A percentile compares a stretch with the other conserved stretches of the same genome.
Evolutionary conservation across 1,139 yeast genomes (phyloP).

Genomic region (Yamadazyma atlantica): DNA sequence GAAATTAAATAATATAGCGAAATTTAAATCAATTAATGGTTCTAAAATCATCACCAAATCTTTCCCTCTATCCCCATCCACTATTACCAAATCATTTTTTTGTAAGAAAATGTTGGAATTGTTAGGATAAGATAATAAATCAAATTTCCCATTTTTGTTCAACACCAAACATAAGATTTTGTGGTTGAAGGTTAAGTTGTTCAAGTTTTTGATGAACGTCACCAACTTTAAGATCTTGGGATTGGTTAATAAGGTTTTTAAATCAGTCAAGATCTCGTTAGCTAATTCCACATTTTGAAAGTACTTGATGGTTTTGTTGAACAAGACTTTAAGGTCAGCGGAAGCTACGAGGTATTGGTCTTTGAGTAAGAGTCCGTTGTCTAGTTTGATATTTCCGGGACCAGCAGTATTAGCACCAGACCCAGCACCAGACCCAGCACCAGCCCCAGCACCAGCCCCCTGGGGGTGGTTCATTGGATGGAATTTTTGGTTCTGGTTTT

Average conservation of each 20-base stretch:
- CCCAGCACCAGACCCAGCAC: not conserved
- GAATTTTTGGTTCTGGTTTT: not conserved
- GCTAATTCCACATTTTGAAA: conserved; percentile 42
- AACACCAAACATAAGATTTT: conserved; percentile 48
- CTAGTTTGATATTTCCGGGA: conserved; percentile 40
- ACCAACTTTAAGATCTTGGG: conserved; percentile 36
- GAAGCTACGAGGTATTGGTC: conserved; percentile 56
- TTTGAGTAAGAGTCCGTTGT: conserved; percentile 55
- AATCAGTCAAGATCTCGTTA: conserved; percentile 32
- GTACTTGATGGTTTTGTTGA: conserved; percentile 43
- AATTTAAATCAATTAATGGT: conserved; percentile 42
- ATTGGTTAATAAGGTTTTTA: conserved; percentile 29
- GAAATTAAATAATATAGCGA: conserved; percentile 77
- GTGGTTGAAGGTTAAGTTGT: conserved; percentile 43
- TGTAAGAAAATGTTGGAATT: conserved; percentile 54
- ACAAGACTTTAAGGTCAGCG: conserved; percentile 45
- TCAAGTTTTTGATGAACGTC: conserved; percentile 42
- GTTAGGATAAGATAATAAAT: conserved; percentile 43
- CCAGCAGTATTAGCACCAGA: no score
- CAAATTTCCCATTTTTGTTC: conserved; percentile 59
- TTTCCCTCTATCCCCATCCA: conserved; percentile 53
- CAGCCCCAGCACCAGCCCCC: not conserved
- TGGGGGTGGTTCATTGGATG: not conserved
- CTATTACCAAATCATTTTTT: conserved; percentile 45
- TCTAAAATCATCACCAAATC: conserved; percentile 52